phyloP scores from a whole-genome alignment of 345 rosid species.

The Melaleuca alternifolia region DNA sequence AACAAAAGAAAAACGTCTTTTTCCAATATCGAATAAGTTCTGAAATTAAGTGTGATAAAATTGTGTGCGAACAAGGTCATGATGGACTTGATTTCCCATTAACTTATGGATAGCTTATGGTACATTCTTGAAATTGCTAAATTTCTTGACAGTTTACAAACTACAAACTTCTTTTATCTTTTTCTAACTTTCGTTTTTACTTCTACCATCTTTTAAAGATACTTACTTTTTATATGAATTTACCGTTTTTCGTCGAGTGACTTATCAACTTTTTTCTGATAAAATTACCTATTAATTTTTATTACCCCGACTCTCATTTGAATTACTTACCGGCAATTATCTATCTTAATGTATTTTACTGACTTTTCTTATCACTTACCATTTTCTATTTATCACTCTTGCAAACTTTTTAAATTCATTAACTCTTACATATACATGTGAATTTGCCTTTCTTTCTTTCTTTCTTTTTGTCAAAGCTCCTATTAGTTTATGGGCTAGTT shows the following conservation, averaged over 20 bases:
- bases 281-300: no score
- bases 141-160: not conserved
- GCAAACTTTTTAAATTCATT: not conserved
- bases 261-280: not conserved
- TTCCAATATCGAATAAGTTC: no score
- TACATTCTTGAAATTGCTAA: not conserved
- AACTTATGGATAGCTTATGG: no score
- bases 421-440: not conserved
- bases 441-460: not conserved
- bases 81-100: no score
- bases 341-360: no score
- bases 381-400: not conserved
- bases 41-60: no score
- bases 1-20: no score
- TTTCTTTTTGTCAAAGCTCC: not conserved
- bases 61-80: no score
- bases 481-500: not conserved
- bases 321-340: not conserved
- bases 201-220: not conserved
- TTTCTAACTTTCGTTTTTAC: not conserved
- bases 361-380: not conserved
- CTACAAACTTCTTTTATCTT: not conserved
- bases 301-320: not conserved
- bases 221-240: not conserved
- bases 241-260: not conserved